Conservation (phyloP, 2,329 filamentous ascomycete species). For the Myotisia sp. region DNA sequence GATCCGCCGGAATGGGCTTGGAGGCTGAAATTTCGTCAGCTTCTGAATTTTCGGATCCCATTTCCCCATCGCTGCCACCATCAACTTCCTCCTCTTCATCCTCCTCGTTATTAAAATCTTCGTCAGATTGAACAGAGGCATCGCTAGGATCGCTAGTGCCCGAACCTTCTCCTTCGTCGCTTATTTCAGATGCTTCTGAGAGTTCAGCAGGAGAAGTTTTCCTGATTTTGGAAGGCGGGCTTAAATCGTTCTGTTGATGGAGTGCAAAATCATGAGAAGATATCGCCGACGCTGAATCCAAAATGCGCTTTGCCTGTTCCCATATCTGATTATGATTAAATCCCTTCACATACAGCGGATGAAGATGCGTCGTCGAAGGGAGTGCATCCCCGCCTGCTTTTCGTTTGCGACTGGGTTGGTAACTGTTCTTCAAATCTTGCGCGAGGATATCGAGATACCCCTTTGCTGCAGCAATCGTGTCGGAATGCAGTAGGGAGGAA, state of each 20-base stretch:
- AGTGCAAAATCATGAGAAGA: slow-evolving; percentile 33
- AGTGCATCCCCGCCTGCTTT: slow-evolving; percentile 43
- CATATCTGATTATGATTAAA: slow-evolving; percentile 83
- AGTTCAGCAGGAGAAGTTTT: neutral
- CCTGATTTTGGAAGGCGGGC: neutral
- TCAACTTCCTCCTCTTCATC: slow-evolving; percentile 17
- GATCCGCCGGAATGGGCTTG: slow-evolving; percentile 35
- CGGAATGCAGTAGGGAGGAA: slow-evolving; percentile 47
- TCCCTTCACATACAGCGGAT: slow-evolving; percentile 71
- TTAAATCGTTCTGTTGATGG: neutral
- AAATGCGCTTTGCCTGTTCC: slow-evolving; percentile 79
- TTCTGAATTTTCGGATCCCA: slow-evolving; percentile 3
- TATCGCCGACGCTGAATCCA: slow-evolving; percentile 48
- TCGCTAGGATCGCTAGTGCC: neutral
- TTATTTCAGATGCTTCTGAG: neutral
- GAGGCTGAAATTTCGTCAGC: neutral
- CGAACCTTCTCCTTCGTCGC: slow-evolving; percentile 5
- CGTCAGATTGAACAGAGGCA: slow-evolving; percentile 12
- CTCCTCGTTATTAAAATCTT: slow-evolving; percentile 22
- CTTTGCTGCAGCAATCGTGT: slow-evolving; percentile 64
- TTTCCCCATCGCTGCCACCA: slow-evolving; percentile 12
- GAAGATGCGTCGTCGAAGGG: too few relatives aligned
- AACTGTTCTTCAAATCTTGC: slow-evolving; percentile 56
- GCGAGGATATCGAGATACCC: slow-evolving; percentile 66
- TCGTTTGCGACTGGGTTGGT: slow-evolving; percentile 62